phyloP scores from a whole-genome alignment of 2,329 filamentous ascomycete species.

The Penicillium carneum region DNA sequence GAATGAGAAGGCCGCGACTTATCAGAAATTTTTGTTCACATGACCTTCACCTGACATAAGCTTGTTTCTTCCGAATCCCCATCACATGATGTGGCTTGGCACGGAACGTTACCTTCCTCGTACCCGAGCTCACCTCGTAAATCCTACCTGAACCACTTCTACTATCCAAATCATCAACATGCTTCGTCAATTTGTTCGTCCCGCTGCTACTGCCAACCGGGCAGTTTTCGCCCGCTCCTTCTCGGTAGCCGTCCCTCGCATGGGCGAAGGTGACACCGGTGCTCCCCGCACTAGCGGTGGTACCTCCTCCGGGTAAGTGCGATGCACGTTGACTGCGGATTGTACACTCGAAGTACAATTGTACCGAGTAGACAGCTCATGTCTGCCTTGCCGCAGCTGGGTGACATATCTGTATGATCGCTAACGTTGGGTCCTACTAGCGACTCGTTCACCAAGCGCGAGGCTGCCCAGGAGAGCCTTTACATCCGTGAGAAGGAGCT shows the following conservation, averaged over 20 bases:
- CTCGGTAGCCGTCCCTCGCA: slow-evolving; percentile 67
- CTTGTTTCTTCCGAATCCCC: not conserved
- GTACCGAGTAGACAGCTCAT: not conserved
- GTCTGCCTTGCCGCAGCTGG: slow-evolving; percentile 15
- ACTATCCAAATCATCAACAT: slow-evolving; percentile 56
- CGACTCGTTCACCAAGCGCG: slow-evolving; percentile 90
- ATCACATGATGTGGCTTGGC: slow-evolving; percentile 21
- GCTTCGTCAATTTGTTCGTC: slow-evolving; percentile 71
- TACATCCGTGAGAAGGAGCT: slow-evolving; percentile 87
- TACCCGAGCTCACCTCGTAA: slow-evolving; percentile 2
- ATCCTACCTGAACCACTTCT: not conserved
- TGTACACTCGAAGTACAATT: not conserved
- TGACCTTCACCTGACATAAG: slow-evolving; percentile 26
- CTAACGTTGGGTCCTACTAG: slow-evolving; percentile 56
- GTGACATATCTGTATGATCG: slow-evolving; percentile 25
- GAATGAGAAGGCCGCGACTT: slow-evolving; percentile 36
- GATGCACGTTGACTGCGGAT: slow-evolving; percentile 5
- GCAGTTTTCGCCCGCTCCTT: slow-evolving; percentile 64
- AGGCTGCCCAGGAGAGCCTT: slow-evolving; percentile 83
- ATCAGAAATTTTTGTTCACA: slow-evolving; percentile 36
- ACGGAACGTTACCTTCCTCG: slow-evolving; percentile 15
- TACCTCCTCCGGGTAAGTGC: slow-evolving; percentile 47
- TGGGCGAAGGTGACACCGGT: slow-evolving; percentile 75
- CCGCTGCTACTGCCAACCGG: slow-evolving; percentile 62
- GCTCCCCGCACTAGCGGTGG: slow-evolving; percentile 49